Evolutionary conservation across 768 basidiomycete genomes (phyloP), one percentile per base, ranked within the genome.

Genomic region (Panaeolus papilionaceus): DNA sequence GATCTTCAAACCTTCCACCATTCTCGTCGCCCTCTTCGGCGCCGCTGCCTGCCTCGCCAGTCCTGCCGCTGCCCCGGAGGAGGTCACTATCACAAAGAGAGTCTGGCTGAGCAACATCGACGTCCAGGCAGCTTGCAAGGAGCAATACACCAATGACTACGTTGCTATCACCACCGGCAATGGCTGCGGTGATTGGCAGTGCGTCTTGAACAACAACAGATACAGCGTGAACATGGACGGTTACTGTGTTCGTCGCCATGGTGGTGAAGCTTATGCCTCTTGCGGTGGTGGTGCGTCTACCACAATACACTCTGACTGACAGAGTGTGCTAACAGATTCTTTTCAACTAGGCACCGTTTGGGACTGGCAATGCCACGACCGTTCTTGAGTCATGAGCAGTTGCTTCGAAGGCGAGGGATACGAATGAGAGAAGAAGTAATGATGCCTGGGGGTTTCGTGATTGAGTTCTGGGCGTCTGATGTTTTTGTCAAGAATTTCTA

Each of bases 361-460:
- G 45, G 45, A 47, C 45, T 47, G 45, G 45, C 45, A 47, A 47
- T 47, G 45, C 45, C 45, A 47, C 18, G 45, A 47, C 20, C 45
- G 45, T 47, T 18, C 45, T 18, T 47, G 20, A 47, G 39, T 8
- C 45, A 3, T 47, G 20, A 47, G 39, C 4, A 40, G n/a, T 40
- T 33, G 33, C 33, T 1, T 33, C 33, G 33, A 33, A 33, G 33
- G 33, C 33, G 3, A 33, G 33, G 33, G 2, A 2, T 33, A 2
- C 33, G 5, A 33, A 33, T 33, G 33, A 33, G 33, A 33, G 33
- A 5, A 33, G 33, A 3, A 33, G 33, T 1, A 33, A 33, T 1
- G 33, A 33, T 2, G 33, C 1, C 33, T 33, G 5, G 33, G 33
- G 33, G 33, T 1, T 33, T 33, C 33, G 5, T 33, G 33, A 33